Conservation (phyloP, 2,329 filamentous ascomycete species). For the Cercospora berteroae region DNA sequence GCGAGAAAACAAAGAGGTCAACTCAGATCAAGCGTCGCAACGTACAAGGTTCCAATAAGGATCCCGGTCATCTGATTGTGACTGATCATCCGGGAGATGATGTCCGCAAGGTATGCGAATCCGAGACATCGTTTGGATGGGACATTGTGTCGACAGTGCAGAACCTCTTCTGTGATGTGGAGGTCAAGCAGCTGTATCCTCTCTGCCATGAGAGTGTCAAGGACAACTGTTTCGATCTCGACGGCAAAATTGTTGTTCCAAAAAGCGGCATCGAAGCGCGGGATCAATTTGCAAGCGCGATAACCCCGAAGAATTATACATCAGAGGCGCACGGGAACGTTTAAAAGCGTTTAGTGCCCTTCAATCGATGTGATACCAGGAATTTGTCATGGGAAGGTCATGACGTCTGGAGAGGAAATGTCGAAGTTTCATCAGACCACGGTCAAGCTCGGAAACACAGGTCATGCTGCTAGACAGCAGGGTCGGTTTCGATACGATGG, state of each 20-base stretch:
- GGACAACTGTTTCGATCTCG: background rate
- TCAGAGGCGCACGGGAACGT: background rate
- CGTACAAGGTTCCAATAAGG: background rate
- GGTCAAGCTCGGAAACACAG: no score
- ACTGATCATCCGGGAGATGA: background rate
- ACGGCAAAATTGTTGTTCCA: background rate
- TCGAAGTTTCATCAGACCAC: no score
- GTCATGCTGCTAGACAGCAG: no score
- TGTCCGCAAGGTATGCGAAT: background rate
- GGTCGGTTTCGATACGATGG: no score
- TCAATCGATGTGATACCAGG: no score
- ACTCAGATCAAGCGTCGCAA: background rate
- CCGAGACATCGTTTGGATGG: conserved; percentile 1
- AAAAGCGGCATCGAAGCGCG: background rate
- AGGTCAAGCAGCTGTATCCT: background rate
- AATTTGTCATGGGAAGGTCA: no score
- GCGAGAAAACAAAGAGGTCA: background rate
- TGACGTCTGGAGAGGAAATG: no score
- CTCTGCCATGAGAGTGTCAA: background rate
- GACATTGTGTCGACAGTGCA: background rate
- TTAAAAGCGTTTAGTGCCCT: no score
- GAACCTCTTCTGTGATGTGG: background rate
- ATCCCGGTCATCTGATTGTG: background rate
- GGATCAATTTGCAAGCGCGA: background rate
- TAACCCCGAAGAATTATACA: background rate